These are phyloP conservation scores for Tylopilus subfusipes DNA, from an alignment of 768 basidiomycete genomes.

Conservation along the genomic window DNA sequence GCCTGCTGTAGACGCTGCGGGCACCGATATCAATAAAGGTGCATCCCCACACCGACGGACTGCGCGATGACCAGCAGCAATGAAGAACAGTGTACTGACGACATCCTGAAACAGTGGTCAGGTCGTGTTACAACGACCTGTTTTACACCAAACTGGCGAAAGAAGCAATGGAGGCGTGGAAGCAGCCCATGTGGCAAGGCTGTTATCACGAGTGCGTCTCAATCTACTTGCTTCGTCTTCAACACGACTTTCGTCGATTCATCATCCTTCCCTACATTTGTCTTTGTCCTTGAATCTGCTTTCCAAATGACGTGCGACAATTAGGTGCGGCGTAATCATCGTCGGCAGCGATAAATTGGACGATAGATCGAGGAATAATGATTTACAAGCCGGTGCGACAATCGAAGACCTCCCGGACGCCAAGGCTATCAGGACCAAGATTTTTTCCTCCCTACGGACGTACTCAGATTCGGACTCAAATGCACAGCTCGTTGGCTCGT, in stretches of 20 bases:
- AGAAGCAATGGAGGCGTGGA: slow-evolving; percentile 78
- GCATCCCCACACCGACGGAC: background rate
- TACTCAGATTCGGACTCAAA: background rate
- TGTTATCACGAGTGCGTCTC: slow-evolving; percentile 76
- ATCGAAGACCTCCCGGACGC: slow-evolving; percentile 32
- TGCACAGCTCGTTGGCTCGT: slow-evolving; percentile 11
- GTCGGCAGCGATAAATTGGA: slow-evolving; percentile 38
- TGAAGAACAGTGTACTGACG: background rate
- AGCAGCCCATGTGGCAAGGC: slow-evolving; percentile 61
- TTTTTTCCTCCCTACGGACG: slow-evolving; percentile 11
- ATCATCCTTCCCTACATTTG: background rate
- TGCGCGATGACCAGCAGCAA: background rate
- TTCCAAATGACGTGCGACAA: background rate
- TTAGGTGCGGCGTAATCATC: slow-evolving; percentile 28
- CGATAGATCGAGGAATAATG: slow-evolving; percentile 58
- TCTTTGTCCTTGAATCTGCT: background rate
- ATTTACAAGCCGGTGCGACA: slow-evolving; percentile 52
- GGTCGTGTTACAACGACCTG: slow-evolving; percentile 66
- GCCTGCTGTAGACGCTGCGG: slow-evolving; percentile 82
- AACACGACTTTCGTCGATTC: background rate
- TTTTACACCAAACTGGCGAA: slow-evolving; percentile 70
- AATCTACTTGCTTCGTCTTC: background rate
- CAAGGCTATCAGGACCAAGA: slow-evolving; percentile 13
- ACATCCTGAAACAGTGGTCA: slow-evolving; percentile 50
- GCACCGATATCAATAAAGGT: slow-evolving; percentile 48